Base-by-base conservation (phyloP, 176 grass and related monocot genomes). In the Bromus sterilis region DNA sequence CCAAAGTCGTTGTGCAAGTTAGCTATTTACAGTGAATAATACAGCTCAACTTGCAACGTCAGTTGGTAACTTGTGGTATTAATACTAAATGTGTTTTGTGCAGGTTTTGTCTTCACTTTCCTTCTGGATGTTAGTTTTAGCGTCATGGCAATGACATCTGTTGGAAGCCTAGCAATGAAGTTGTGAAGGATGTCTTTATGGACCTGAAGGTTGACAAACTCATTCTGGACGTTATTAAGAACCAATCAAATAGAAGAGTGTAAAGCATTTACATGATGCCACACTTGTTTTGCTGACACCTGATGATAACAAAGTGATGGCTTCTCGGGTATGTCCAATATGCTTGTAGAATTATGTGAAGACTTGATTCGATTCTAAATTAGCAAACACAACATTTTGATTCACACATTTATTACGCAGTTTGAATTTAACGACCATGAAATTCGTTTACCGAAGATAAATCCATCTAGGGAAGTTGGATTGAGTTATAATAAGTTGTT, bases 121-220 rank as follows among this genome's bases (percentile, higher is more conserved):
- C n/a, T n/a, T n/a, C n/a, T n/a, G n/a, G n/a, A n/a, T n/a, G n/a
- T n/a, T n/a, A n/a, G n/a, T n/a, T n/a, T n/a, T n/a, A n/a, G n/a
- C n/a, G n/a, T n/a, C n/a, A n/a, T n/a, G n/a, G n/a, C n/a, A n/a
- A n/a, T n/a, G n/a, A n/a, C n/a, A n/a, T n/a, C n/a, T n/a, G n/a
- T n/a, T n/a, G n/a, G n/a, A n/a, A n/a, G n/a, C n/a, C 92, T 78
- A 86, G 87, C 43, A 92, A 95, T 86, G 95, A 98, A 95, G 86
- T 98, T 85, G 84, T 98, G 20, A 98, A 98, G 80, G 92, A 98
- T 63, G 87, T 79, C 76, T 93, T 95, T 70, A 95, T 98, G 88
- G 86, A 88, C 44, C 15, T 95, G 66, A 95, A 95, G 82, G 76
- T 93, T 30, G 88, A 93, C 85, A 84, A 93, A 30, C 42, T 93